Conservation (phyloP, 176 grass and related monocot species). For the Ananas comosus region DNA sequence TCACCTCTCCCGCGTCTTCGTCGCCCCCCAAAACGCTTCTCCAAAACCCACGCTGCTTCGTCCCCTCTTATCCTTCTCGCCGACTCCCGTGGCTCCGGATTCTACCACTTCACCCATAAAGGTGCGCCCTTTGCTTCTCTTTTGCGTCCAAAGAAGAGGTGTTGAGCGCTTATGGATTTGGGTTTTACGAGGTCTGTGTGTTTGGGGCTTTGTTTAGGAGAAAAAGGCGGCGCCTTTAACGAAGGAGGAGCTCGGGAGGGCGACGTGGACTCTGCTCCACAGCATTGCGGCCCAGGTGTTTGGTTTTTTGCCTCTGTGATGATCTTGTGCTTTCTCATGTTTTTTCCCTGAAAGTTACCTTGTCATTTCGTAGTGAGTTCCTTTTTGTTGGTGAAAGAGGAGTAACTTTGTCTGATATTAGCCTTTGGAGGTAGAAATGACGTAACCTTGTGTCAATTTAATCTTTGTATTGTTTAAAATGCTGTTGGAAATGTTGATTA, state of each 20-base stretch:
- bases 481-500: too few species aligned
- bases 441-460: too few species aligned
- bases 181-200: not conserved
- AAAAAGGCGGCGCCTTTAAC: conserved; percentile 57
- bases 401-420: too few species aligned
- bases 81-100: not conserved
- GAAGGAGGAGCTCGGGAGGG: conserved; percentile 75
- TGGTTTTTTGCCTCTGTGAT: conserved; percentile 34
- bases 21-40: conserved; percentile 15
- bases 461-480: too few species aligned
- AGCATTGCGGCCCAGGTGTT: conserved; percentile 75
- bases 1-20: conserved; percentile 29
- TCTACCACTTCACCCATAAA: conserved; percentile 6
- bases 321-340: conserved; percentile 7
- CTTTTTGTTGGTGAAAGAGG: too few species aligned
- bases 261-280: conserved; percentile 93
- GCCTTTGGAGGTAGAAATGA: too few species aligned
- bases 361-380: not conserved
- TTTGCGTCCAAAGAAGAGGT: not conserved
- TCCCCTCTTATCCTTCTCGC: conserved; percentile 13
- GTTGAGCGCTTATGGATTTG: not conserved
- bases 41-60: not conserved
- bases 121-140: conserved; percentile 4
- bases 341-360: not conserved
- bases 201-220: conserved; percentile 37